Evolutionary conservation across 306 rosid genomes (phyloP).

Genomic region (Dalbergia cochinchinensis): DNA sequence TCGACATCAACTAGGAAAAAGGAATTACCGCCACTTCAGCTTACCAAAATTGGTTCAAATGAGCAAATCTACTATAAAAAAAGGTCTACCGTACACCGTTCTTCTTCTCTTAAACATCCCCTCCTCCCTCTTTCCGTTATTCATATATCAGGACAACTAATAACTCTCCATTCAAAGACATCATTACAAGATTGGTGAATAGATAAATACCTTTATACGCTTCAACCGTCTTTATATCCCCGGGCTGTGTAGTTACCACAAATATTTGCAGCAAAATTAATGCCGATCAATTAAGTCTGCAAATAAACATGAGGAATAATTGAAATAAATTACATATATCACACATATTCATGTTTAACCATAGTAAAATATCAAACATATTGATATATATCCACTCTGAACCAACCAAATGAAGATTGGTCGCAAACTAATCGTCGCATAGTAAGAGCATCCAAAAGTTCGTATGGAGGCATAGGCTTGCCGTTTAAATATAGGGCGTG

Average conservation of each 20-base stretch:
- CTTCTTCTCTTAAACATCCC: no score
- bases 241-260: background rate
- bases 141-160: background rate
- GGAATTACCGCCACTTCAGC: no score
- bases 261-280: background rate
- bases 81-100: no score
- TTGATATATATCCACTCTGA: background rate
- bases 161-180: background rate
- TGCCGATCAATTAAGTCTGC: background rate
- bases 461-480: background rate
- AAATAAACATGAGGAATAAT: background rate
- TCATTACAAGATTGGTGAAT: background rate
- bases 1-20: no score
- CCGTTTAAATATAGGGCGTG: background rate
- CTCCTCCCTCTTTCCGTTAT: background rate
- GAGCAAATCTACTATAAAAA: no score
- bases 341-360: no score
- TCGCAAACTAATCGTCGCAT: background rate
- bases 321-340: background rate
- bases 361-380: background rate
- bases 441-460: background rate
- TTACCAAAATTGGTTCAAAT: no score
- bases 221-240: background rate
- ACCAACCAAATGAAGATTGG: conserved; percentile 22
- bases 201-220: background rate